Evolutionary conservation across 2,329 filamentous ascomycete species (phyloP).

Genomic region (Aspergillus quadrilineatus): DNA sequence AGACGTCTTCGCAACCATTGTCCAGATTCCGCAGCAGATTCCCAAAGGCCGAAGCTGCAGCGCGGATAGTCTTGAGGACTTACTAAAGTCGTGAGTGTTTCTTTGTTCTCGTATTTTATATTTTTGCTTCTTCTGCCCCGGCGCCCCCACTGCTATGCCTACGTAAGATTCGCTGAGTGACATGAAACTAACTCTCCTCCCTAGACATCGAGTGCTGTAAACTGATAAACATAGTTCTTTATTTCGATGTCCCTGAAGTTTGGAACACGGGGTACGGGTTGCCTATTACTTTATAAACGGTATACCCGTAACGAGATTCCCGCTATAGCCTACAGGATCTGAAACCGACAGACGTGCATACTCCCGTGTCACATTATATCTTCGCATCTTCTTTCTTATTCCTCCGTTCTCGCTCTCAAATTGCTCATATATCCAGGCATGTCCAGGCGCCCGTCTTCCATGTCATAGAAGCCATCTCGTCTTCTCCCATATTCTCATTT

Average conservation of each 20-base stretch:
- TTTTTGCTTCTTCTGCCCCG: not conserved
- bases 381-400: too few species aligned
- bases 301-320: too few species aligned
- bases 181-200: not conserved
- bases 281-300: too few species aligned
- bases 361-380: too few species aligned
- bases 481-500: not conserved
- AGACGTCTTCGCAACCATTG: conserved; percentile 85
- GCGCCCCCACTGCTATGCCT: not conserved
- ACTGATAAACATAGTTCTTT: not conserved
- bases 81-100: conserved; percentile 54
- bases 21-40: conserved; percentile 82
- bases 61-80: conserved; percentile 56
- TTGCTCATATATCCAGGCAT: not conserved
- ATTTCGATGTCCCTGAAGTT: not conserved
- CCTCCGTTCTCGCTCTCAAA: too few species aligned
- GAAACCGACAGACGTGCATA: too few species aligned
- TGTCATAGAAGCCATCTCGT: not conserved
- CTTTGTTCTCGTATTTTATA: conserved; percentile 2
- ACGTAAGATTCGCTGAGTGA: not conserved
- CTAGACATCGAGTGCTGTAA: conserved; percentile 12
- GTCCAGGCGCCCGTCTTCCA: not conserved
- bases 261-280: not conserved
- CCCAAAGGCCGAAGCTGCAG: conserved; percentile 57
- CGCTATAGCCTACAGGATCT: too few species aligned